phyloP scores from a whole-genome alignment of 495 filamentous ascomycete genomes.

The Aspergillus funiculosus region DNA sequence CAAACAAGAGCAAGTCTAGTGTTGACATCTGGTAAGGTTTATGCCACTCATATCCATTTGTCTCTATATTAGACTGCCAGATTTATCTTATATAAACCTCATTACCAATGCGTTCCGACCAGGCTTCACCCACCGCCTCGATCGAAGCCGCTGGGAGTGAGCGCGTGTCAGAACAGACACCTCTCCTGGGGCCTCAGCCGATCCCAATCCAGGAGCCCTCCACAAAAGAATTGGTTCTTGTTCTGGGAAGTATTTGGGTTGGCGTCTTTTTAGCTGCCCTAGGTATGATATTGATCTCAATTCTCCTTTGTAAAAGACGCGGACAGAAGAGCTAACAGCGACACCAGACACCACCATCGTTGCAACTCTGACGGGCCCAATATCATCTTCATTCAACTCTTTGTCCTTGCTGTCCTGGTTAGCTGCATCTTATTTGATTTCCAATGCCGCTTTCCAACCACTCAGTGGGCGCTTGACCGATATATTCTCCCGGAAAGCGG shows the following conservation, averaged over 20 bases:
- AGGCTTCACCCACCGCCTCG: not conserved
- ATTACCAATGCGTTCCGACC: constrained; percentile 8
- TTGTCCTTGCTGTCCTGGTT: constrained; percentile 86
- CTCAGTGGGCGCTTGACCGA: constrained; percentile 82
- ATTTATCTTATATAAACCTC: not conserved
- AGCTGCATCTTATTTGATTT: constrained; percentile 82
- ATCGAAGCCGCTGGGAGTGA: constrained; percentile 13
- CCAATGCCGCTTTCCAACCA: constrained; percentile 83
- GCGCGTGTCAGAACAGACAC: constrained; percentile 36
- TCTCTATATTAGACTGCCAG: too few relatives aligned
- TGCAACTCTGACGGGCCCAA: constrained; percentile 78
- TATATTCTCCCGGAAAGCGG: constrained; percentile 74
- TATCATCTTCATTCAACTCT: constrained; percentile 78
- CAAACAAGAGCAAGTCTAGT: too few relatives aligned
- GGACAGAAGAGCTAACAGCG: constrained; percentile 6
- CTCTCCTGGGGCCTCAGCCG: constrained; percentile 30
- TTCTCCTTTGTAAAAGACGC: not conserved
- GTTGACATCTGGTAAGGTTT: too few relatives aligned
- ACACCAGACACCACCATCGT: constrained; percentile 68
- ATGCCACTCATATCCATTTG: not conserved
- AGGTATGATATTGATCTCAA: constrained; percentile 29
- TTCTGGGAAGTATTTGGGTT: constrained; percentile 55
- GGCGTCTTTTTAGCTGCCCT: constrained; percentile 81
- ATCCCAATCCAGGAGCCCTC: constrained; percentile 31
- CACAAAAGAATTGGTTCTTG: constrained; percentile 38